phyloP scores from a whole-genome alignment of 352 stramenopile genomes.

The Phytophthora agathidicida region DNA sequence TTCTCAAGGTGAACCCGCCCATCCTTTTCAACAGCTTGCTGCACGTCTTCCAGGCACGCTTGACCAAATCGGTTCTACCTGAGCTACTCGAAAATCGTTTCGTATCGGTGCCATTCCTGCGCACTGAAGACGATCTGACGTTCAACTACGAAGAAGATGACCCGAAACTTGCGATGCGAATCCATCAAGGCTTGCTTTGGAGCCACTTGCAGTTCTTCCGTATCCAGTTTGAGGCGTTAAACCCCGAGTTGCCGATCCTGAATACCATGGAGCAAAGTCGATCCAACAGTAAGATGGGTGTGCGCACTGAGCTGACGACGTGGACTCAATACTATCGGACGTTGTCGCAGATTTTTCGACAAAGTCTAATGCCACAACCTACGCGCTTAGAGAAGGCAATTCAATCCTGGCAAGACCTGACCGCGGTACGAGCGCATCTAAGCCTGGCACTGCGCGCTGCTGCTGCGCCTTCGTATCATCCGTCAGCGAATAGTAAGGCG shows the following conservation, averaged over 20 bases:
- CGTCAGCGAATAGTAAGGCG: slow-evolving; percentile 11
- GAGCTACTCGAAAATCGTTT: slow-evolving; percentile 64
- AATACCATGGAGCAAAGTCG: slow-evolving; percentile 12
- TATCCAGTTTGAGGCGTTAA: slow-evolving; percentile 56
- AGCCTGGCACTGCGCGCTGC: slow-evolving; percentile 45
- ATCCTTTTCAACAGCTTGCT: slow-evolving; percentile 69
- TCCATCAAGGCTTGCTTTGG: slow-evolving; percentile 48
- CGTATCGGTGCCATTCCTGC: slow-evolving; percentile 61
- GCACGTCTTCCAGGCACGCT: slow-evolving; percentile 55
- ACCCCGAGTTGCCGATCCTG: slow-evolving; percentile 21
- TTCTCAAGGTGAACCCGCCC: slow-evolving; percentile 57
- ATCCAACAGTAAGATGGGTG: slow-evolving; percentile 8
- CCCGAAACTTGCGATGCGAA: slow-evolving; percentile 48
- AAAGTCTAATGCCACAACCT: slow-evolving; percentile 20
- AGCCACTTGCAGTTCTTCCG: slow-evolving; percentile 65
- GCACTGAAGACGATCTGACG: slow-evolving; percentile 51
- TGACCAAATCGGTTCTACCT: slow-evolving; percentile 57
- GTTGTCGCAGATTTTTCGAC: slow-evolving; percentile 33
- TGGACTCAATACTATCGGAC: slow-evolving; percentile 39
- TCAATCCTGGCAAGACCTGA: slow-evolving; percentile 48
- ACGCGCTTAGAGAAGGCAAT: slow-evolving; percentile 46
- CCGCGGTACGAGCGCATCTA: slow-evolving; percentile 43
- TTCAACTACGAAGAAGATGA: slow-evolving; percentile 64
- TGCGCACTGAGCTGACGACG: slow-evolving; percentile 14
- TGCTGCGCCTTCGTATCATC: slow-evolving; percentile 22